phyloP scores from a whole-genome alignment of 1,139 yeast genomes.

The Lodderomyces oxycetoniae region DNA sequence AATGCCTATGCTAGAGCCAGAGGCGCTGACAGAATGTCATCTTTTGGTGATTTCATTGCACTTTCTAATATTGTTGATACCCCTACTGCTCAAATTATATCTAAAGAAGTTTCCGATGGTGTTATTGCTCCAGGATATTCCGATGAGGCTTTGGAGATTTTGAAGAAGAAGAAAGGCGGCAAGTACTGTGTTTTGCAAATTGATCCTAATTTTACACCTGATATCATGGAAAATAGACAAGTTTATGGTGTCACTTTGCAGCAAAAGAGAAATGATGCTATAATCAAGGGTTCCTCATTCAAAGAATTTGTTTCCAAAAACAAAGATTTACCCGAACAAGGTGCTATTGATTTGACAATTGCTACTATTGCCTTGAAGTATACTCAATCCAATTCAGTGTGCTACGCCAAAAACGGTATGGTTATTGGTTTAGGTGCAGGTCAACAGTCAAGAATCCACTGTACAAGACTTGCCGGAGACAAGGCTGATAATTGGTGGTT shows the following conservation, averaged over 20 bases:
- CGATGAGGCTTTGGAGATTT: slow-evolving; percentile 83
- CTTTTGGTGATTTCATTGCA: slow-evolving; percentile 98
- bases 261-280: slow-evolving; percentile 97
- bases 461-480: slow-evolving; percentile 98
- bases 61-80: slow-evolving; percentile 92
- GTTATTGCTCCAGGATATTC: slow-evolving; percentile 97
- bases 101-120: slow-evolving; percentile 97
- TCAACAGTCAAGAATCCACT: slow-evolving; percentile 98
- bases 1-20: slow-evolving; percentile 98
- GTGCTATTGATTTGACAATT: slow-evolving; percentile 85
- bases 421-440: slow-evolving; percentile 98
- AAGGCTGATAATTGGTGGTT: slow-evolving; percentile 99
- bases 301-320: slow-evolving; percentile 86
- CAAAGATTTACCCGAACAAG: slow-evolving; percentile 86
- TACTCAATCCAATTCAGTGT: slow-evolving; percentile 97
- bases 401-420: slow-evolving; percentile 98
- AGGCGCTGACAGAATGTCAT: slow-evolving; percentile 99
- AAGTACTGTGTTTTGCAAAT: slow-evolving; percentile 94
- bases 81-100: slow-evolving; percentile 94
- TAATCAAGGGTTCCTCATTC: slow-evolving; percentile 79
- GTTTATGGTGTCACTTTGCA: slow-evolving; percentile 93
- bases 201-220: slow-evolving; percentile 91
- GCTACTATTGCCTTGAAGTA: slow-evolving; percentile 96
- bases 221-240: slow-evolving; percentile 78
- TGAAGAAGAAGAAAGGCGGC: slow-evolving; percentile 92